A percentile compares a stretch with the other conserved stretches of the same genome.
phyloP scores from a whole-genome alignment of 2,329 filamentous ascomycete genomes.

The Ophiostoma piceae region DNA sequence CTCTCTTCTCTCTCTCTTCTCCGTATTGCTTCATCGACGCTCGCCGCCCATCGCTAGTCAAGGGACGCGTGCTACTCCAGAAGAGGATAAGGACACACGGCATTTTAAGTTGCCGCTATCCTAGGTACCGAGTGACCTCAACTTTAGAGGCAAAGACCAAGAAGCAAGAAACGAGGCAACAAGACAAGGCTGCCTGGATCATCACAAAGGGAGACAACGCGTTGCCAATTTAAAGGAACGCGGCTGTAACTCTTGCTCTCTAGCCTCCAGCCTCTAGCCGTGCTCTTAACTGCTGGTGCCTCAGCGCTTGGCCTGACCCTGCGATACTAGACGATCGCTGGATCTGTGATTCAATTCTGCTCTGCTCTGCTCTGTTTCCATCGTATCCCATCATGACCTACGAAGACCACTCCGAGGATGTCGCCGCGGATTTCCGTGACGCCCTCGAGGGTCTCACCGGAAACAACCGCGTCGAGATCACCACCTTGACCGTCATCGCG shows the following conservation, averaged over 20 bases:
- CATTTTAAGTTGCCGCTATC: neutral
- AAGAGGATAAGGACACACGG: conserved; percentile 5
- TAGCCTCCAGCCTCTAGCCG: neutral
- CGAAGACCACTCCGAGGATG: conserved; percentile 63
- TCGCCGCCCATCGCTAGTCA: neutral
- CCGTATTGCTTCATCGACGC: conserved; percentile 6
- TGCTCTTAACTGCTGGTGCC: neutral
- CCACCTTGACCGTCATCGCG: conserved; percentile 93
- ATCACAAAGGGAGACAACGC: conserved; percentile 11
- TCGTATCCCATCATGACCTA: conserved; percentile 40
- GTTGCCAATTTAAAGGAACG: conserved; percentile 12
- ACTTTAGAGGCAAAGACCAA: neutral
- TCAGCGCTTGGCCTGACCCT: neutral
- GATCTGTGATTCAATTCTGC: neutral
- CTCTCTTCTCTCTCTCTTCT: neutral
- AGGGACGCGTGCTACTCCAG: conserved; percentile 6
- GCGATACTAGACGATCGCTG: neutral
- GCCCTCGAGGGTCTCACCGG: conserved; percentile 85
- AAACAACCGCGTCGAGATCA: conserved; percentile 93
- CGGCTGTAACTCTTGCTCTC: conserved; percentile 6
- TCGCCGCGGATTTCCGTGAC: conserved; percentile 90
- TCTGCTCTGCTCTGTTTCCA: neutral
- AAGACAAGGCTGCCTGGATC: neutral
- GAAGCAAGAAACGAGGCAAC: neutral
- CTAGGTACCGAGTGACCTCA: conserved; percentile 1